Evolutionary conservation across 2,329 filamentous ascomycete genomes (phyloP).

Genomic region (Waltergamsia citrina): DNA sequence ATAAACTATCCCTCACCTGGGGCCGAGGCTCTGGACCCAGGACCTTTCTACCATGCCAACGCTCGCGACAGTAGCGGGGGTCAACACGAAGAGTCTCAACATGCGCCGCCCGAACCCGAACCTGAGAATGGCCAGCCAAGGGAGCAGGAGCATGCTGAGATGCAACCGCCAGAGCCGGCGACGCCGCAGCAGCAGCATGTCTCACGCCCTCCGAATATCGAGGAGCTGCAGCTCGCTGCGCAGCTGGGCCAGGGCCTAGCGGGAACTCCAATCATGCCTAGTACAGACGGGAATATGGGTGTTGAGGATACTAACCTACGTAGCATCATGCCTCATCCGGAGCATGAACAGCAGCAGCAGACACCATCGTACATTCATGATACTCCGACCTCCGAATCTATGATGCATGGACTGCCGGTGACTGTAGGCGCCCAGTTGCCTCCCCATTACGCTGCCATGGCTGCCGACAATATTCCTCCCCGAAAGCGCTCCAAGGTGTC

Average conservation of each 20-base stretch:
- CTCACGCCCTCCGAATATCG: conserved; percentile 33
- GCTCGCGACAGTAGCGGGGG: conserved; percentile 19
- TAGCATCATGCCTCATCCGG: conserved; percentile 17
- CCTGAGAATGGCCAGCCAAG: conserved; percentile 11
- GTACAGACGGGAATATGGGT: conserved; percentile 32
- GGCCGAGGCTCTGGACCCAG: conserved; percentile 30
- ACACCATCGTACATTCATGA: conserved; percentile 26
- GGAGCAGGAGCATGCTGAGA: conserved; percentile 15
- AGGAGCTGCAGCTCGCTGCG: conserved; percentile 49
- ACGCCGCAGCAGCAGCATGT: conserved; percentile 27
- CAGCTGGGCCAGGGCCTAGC: conserved; percentile 47
- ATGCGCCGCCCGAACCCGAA: conserved; percentile 4
- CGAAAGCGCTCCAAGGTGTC: conserved; percentile 80
- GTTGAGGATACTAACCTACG: conserved; percentile 32
- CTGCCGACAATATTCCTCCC: conserved; percentile 54
- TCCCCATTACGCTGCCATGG: conserved; percentile 26
- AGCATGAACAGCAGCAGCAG: conserved; percentile 15
- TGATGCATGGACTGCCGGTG: conserved; percentile 25
- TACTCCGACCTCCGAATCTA: conserved; percentile 21
- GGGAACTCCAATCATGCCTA: conserved; percentile 35
- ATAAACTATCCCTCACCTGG: conserved; percentile 37
- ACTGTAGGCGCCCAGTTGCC: conserved; percentile 24
- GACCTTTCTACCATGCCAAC: conserved; percentile 32
- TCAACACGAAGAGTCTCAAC: conserved; percentile 6
- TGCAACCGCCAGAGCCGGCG: conserved; percentile 18